These are phyloP conservation scores for Leucocoprinus birnbaumii DNA, from an alignment of 768 basidiomycete species.

Conservation along the genomic window DNA sequence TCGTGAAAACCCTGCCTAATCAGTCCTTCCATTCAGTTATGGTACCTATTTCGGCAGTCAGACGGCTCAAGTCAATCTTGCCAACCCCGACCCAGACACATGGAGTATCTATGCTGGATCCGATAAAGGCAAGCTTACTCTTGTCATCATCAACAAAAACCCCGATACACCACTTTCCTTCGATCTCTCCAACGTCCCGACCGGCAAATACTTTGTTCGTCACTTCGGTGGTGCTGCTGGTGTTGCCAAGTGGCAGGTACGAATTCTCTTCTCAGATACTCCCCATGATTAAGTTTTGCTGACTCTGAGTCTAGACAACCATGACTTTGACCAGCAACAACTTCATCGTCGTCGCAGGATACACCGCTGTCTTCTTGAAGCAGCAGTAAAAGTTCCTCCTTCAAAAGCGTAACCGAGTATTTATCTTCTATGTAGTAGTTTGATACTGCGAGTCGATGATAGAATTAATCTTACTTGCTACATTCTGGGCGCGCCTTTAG, in stretches of 20 bases:
- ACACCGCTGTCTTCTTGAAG: conserved; percentile 27
- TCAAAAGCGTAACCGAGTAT: too few relatives aligned
- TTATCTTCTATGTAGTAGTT: too few relatives aligned
- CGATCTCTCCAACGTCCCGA: conserved; percentile 39
- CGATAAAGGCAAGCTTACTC: conserved; percentile 33
- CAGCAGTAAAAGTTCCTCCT: conserved; percentile 15
- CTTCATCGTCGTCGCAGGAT: conserved; percentile 32
- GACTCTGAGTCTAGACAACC: conserved; percentile 19
- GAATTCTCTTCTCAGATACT: conserved; percentile 11
- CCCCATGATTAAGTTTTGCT: background rate
- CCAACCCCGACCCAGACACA: conserved; percentile 34
- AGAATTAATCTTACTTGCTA: too few relatives aligned
- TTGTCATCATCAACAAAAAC: conserved; percentile 54
- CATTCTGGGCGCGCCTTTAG: too few relatives aligned
- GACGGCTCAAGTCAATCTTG: conserved; percentile 43
- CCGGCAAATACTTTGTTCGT: conserved; percentile 49
- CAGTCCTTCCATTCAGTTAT: conserved; percentile 26
- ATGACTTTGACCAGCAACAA: conserved; percentile 23
- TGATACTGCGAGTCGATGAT: too few relatives aligned
- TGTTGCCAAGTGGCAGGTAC: conserved; percentile 53
- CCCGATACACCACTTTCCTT: conserved; percentile 35
- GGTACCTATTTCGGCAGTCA: conserved; percentile 43
- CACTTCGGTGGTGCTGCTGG: conserved; percentile 55
- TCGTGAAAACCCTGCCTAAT: background rate
- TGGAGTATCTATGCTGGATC: conserved; percentile 47